Conservation (phyloP, 1,139 yeast species). For the Hansenula lynferdii region DNA sequence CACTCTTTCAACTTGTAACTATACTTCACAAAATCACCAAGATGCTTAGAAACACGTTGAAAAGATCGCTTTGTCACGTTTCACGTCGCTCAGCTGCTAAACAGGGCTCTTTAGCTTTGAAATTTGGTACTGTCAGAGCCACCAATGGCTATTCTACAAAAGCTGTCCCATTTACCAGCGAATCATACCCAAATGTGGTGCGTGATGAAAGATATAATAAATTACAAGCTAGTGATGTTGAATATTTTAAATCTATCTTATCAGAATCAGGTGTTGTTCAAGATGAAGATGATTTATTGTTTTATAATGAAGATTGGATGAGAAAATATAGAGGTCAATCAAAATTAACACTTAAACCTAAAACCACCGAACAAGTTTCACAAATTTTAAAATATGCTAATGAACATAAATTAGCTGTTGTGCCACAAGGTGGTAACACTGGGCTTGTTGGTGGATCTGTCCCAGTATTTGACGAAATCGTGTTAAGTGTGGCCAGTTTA, state of each 20-base stretch:
- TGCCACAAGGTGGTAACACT: slow-evolving; percentile 97
- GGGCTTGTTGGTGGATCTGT: slow-evolving; percentile 95
- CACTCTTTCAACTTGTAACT: too few relatives aligned
- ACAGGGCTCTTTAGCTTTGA: background rate
- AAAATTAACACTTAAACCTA: slow-evolving; percentile 77
- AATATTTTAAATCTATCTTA: slow-evolving; percentile 54
- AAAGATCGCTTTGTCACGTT: background rate
- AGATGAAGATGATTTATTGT: slow-evolving; percentile 58
- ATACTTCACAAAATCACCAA: background rate
- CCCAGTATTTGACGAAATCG: slow-evolving; percentile 89
- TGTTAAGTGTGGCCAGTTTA: slow-evolving; percentile 63
- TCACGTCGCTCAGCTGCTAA: background rate
- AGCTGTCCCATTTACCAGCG: slow-evolving; percentile 55
- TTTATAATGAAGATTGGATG: slow-evolving; percentile 95
- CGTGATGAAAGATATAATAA: slow-evolving; percentile 40
- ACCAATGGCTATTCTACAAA: slow-evolving; percentile 32
- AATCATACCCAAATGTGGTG: slow-evolving; percentile 51
- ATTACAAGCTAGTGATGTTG: slow-evolving; percentile 55
- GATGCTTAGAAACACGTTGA: slow-evolving; percentile 2
- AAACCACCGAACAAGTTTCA: slow-evolving; percentile 74
- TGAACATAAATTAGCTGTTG: slow-evolving; percentile 73
- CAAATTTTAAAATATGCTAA: slow-evolving; percentile 78
- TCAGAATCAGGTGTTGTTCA: slow-evolving; percentile 41
- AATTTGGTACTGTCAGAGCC: background rate
- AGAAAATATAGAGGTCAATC: slow-evolving; percentile 89